Percentiles rank a stretch among this genome's conserved stretches.
These are phyloP conservation scores for Agrostemma githago DNA, from an alignment of 148 eudicot genomes.

Conservation along the genomic window DNA sequence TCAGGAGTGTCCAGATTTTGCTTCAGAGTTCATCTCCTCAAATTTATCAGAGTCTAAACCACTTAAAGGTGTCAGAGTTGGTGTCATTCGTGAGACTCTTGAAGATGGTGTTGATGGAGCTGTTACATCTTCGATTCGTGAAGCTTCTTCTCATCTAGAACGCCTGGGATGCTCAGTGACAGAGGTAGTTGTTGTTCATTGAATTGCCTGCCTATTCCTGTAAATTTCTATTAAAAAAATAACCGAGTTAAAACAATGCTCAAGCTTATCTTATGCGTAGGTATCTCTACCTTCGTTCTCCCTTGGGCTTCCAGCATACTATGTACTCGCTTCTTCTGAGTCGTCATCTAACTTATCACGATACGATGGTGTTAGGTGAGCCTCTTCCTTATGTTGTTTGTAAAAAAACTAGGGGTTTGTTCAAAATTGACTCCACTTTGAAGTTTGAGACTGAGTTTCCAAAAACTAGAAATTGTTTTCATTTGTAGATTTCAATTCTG, in stretches of 20 bases:
- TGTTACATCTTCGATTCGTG: constrained; percentile 59
- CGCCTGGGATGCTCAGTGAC: constrained; percentile 72
- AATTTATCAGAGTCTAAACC: constrained; percentile 69
- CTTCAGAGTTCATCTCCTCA: constrained; percentile 49
- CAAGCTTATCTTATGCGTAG: constrained; percentile 31
- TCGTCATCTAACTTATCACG: constrained; percentile 95
- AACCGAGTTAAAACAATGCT: background rate
- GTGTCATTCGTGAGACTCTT: constrained; percentile 84
- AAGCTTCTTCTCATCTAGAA: constrained; percentile 86
- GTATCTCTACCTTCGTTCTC: constrained; percentile 94
- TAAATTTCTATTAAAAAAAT: background rate
- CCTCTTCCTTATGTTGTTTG: background rate
- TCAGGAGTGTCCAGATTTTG: constrained; percentile 80
- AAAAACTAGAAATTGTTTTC: background rate
- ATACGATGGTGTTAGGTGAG: constrained; percentile 90
- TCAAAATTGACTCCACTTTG: background rate
- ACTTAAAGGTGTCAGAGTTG: constrained; percentile 82
- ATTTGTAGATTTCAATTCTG: background rate
- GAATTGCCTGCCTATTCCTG: constrained; percentile 8
- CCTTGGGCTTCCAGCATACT: constrained; percentile 95
- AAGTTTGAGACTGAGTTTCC: background rate
- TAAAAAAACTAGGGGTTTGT: background rate
- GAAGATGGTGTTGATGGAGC: constrained; percentile 76
- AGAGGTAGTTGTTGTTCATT: constrained; percentile 48
- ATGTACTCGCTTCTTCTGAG: constrained; percentile 91